Evolutionary conservation across 768 basidiomycete species (phyloP).

Genomic region (Mycena belliarum): DNA sequence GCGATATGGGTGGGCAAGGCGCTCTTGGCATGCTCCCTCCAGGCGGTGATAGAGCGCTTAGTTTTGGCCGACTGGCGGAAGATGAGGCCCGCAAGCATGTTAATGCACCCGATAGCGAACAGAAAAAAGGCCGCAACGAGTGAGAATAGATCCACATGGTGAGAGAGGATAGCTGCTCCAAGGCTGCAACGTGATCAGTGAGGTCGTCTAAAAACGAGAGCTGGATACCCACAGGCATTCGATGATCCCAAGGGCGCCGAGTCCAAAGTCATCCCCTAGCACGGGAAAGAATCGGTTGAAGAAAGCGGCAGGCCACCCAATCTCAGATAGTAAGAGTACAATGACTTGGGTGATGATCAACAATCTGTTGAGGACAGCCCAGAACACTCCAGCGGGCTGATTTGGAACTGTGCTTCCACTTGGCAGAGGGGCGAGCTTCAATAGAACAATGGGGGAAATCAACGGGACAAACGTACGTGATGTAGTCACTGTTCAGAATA

Average conservation of each 20-base stretch:
- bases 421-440: neutral
- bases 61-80: slow-evolving; percentile 64
- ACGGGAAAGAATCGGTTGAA: slow-evolving; percentile 88
- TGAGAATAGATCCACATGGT: slow-evolving; percentile 84
- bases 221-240: slow-evolving; percentile 68
- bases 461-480: slow-evolving; percentile 49
- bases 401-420: slow-evolving; percentile 86
- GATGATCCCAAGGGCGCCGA: slow-evolving; percentile 85
- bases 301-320: slow-evolving; percentile 77
- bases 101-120: slow-evolving; percentile 88
- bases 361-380: slow-evolving; percentile 85
- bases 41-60: slow-evolving; percentile 66
- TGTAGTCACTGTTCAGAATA: slow-evolving; percentile 68
- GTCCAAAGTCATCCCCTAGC: slow-evolving; percentile 78
- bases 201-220: neutral
- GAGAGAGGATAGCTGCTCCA: slow-evolving; percentile 70
- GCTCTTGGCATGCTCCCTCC: slow-evolving; percentile 56
- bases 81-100: slow-evolving; percentile 76
- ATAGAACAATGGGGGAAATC: neutral
- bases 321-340: slow-evolving; percentile 79
- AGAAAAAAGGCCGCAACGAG: slow-evolving; percentile 92
- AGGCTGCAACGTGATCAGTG: slow-evolving; percentile 33
- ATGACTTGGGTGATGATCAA: slow-evolving; percentile 86
- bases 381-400: slow-evolving; percentile 77
- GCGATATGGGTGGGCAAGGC: slow-evolving; percentile 51